Evolutionary conservation across 1,284 basidiomycete species (phyloP).

Genomic region (Rhodotorula mucilaginosa): DNA sequence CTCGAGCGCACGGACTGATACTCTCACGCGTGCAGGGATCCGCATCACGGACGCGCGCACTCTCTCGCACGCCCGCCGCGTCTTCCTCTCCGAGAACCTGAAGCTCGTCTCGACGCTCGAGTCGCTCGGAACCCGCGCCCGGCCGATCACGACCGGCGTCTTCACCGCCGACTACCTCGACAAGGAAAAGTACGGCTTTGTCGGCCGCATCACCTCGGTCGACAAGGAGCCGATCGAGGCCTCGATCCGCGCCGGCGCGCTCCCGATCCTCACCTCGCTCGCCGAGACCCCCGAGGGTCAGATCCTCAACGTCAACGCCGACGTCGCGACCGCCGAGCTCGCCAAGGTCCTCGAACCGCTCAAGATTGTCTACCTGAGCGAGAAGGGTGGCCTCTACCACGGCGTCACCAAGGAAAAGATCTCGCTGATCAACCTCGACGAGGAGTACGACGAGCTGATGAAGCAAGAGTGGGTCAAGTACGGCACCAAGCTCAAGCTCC

Average conservation of each 20-base stretch:
- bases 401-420: conserved; percentile 93
- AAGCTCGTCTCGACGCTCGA: conserved; percentile 87
- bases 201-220: conserved; percentile 85
- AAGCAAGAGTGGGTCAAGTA: conserved; percentile 99
- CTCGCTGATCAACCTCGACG: conserved; percentile 94
- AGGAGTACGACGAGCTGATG: conserved; percentile 97
- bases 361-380: conserved; percentile 98
- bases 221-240: conserved; percentile 94
- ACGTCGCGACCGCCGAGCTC: conserved; percentile 91
- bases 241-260: conserved; percentile 84
- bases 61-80: conserved; percentile 84
- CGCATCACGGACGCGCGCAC: conserved; percentile 92
- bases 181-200: conserved; percentile 87
- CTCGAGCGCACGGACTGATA: background rate
- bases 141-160: conserved; percentile 91
- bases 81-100: conserved; percentile 92
- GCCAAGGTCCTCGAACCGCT: conserved; percentile 95
- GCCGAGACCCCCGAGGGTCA: conserved; percentile 89
- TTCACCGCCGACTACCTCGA: conserved; percentile 94
- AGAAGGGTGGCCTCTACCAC: conserved; percentile 97
- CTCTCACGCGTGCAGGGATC: conserved; percentile 56
- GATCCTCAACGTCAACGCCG: conserved; percentile 94
- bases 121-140: conserved; percentile 85
- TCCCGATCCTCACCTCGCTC: conserved; percentile 87
- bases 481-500: conserved; percentile 97